Conservation (phyloP, 768 basidiomycete genomes). For the Psilocybe cyanescens region DNA sequence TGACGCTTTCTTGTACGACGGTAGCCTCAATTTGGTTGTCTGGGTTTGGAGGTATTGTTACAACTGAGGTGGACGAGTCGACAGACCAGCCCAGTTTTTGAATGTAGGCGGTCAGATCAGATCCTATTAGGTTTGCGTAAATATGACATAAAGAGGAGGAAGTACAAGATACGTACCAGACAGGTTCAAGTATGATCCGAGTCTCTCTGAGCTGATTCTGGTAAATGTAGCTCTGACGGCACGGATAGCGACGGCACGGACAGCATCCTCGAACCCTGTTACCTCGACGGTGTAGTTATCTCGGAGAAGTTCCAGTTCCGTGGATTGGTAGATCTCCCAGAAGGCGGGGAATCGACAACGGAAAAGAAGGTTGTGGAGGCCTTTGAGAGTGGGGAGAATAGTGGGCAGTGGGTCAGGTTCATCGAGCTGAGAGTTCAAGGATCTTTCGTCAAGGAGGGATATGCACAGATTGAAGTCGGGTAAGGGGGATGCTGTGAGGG, state of each 20-base stretch:
- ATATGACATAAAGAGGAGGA: not conserved
- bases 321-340: slow-evolving; percentile 77
- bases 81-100: slow-evolving; percentile 69
- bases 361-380: slow-evolving; percentile 70
- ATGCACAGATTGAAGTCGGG: slow-evolving; percentile 96
- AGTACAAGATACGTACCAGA: slow-evolving; percentile 45
- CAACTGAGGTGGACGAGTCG: slow-evolving; percentile 55
- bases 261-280: slow-evolving; percentile 81
- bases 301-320: slow-evolving; percentile 68
- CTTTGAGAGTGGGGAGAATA: slow-evolving; percentile 69
- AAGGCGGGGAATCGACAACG: slow-evolving; percentile 90
- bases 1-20: slow-evolving; percentile 82
- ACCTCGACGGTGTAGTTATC: slow-evolving; percentile 89
- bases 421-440: slow-evolving; percentile 57
- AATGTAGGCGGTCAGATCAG: slow-evolving; percentile 62
- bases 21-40: slow-evolving; percentile 90
- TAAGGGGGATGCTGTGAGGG: slow-evolving; percentile 80
- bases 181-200: slow-evolving; percentile 74
- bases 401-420: slow-evolving; percentile 82
- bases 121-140: slow-evolving; percentile 38
- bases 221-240: slow-evolving; percentile 82
- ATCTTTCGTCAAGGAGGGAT: slow-evolving; percentile 85
- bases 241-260: slow-evolving; percentile 75
- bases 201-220: slow-evolving; percentile 65
- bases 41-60: slow-evolving; percentile 77